phyloP scores from a whole-genome alignment of 768 basidiomycete species.

The Tephrocybe sp. region DNA sequence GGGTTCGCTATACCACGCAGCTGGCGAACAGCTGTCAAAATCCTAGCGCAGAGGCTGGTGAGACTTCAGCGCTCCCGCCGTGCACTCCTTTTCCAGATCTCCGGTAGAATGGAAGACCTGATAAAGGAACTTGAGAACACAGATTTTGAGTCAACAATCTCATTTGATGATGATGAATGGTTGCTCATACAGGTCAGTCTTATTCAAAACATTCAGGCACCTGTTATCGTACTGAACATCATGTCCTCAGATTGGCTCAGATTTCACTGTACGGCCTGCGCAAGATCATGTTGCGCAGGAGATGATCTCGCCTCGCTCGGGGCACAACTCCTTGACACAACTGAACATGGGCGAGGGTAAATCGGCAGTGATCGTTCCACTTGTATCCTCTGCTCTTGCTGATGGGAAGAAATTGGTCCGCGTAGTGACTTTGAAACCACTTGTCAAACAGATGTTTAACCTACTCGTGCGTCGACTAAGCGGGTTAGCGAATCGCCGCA shows the following conservation, averaged over 20 bases:
- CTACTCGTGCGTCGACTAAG: slow-evolving; percentile 39
- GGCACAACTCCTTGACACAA: slow-evolving; percentile 40
- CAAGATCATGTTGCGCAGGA: slow-evolving; percentile 40
- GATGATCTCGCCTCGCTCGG: slow-evolving; percentile 41
- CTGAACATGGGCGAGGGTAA: slow-evolving; percentile 64
- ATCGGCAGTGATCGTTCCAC: slow-evolving; percentile 48
- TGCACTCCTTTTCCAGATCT: neutral
- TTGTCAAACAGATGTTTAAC: slow-evolving; percentile 46
- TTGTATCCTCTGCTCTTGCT: slow-evolving; percentile 36
- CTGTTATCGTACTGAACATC: no score
- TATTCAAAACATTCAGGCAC: no score
- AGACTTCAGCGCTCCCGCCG: slow-evolving; percentile 22
- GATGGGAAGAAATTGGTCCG: slow-evolving; percentile 42
- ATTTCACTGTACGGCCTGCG: slow-evolving; percentile 36
- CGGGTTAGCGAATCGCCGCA: slow-evolving; percentile 41
- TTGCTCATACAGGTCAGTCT: slow-evolving; percentile 37
- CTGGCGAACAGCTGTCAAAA: slow-evolving; percentile 29
- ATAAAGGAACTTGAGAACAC: slow-evolving; percentile 23
- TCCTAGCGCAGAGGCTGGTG: slow-evolving; percentile 25
- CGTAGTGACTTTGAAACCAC: slow-evolving; percentile 46
- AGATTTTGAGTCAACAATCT: neutral
- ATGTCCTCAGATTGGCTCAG: slow-evolving; percentile 13
- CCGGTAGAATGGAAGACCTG: slow-evolving; percentile 27
- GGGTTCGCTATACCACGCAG: slow-evolving; percentile 7
- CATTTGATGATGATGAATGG: slow-evolving; percentile 35